Conservation (phyloP, 2,329 filamentous ascomycete species). For the Teratosphaeria nubilosa region DNA sequence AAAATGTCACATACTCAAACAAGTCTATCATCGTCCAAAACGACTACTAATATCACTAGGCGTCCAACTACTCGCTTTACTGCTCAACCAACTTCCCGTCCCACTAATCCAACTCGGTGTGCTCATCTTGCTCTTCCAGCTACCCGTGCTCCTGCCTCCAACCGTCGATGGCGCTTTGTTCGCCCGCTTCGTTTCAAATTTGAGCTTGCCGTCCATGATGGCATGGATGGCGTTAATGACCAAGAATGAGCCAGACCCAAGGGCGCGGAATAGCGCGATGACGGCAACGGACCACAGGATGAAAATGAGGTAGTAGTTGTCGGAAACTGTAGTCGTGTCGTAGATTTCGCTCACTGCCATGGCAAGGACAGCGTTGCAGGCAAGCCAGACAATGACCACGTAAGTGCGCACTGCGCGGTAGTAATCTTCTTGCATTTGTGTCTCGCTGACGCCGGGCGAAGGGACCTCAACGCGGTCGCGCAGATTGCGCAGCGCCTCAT, state of each 20-base stretch:
- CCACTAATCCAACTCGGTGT: slow-evolving; percentile 25
- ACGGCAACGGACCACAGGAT: slow-evolving; percentile 86
- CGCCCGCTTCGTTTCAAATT: slow-evolving; percentile 29
- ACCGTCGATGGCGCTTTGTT: slow-evolving; percentile 15
- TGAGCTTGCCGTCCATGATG: slow-evolving; percentile 76
- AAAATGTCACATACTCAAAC: not conserved
- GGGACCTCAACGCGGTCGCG: slow-evolving; percentile 84
- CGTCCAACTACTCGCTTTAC: slow-evolving; percentile 25
- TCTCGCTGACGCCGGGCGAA: slow-evolving; percentile 50
- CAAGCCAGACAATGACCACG: slow-evolving; percentile 94
- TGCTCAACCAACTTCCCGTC: slow-evolving; percentile 26
- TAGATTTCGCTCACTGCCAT: slow-evolving; percentile 91
- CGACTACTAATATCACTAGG: slow-evolving; percentile 23
- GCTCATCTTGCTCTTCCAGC: slow-evolving; percentile 29
- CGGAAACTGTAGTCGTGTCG: slow-evolving; percentile 55
- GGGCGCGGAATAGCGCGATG: slow-evolving; percentile 75
- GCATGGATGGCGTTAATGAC: slow-evolving; percentile 76
- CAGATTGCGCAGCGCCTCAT: slow-evolving; percentile 91
- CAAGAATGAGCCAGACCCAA: slow-evolving; percentile 73
- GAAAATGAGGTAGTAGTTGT: slow-evolving; percentile 86
- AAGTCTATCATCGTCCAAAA: slow-evolving; percentile 7
- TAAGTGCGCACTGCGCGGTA: slow-evolving; percentile 95
- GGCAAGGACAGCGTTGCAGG: slow-evolving; percentile 80
- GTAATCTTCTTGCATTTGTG: slow-evolving; percentile 93
- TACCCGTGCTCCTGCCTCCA: slow-evolving; percentile 23